Conservation (phyloP, 106 monocot genomes). For the Platanthera zijinensis region DNA sequence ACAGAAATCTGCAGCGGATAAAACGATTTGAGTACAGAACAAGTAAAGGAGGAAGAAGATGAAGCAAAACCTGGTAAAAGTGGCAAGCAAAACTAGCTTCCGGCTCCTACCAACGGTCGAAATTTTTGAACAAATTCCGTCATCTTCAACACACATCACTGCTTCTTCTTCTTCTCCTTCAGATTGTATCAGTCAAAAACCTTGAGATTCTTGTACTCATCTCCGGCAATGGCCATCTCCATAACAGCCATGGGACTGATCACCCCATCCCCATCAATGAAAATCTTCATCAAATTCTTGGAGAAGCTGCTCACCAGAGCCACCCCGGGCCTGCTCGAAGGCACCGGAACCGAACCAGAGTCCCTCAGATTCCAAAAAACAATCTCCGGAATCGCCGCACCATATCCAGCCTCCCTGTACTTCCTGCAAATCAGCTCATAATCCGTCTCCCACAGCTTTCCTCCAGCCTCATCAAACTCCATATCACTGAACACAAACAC, state of each 20-base stretch:
- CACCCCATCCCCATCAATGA: conserved; percentile 22
- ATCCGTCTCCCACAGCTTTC: conserved; percentile 54
- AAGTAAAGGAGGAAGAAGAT: too few relatives aligned
- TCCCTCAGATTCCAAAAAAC: conserved; percentile 60
- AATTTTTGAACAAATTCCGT: neutral
- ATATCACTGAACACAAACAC: conserved; percentile 81
- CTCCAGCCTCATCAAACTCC: conserved; percentile 64
- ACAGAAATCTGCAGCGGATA: too few relatives aligned
- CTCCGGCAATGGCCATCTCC: conserved; percentile 34
- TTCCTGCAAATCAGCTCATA: conserved; percentile 53
- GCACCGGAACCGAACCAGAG: conserved; percentile 26
- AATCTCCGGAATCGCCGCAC: conserved; percentile 28
- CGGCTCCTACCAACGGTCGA: too few relatives aligned
- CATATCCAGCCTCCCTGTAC: conserved; percentile 31
- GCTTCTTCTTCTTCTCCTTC: neutral
- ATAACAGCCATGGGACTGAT: conserved; percentile 21
- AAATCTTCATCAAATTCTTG: conserved; percentile 44
- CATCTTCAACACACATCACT: neutral
- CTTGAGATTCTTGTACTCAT: conserved; percentile 37
- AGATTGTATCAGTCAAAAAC: conserved; percentile 31
- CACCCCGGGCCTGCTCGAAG: conserved; percentile 27
- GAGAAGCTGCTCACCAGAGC: conserved; percentile 46
- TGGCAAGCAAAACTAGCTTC: too few relatives aligned
- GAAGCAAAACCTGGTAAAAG: too few relatives aligned
- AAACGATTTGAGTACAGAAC: too few relatives aligned